A percentile compares a stretch with the other conserved stretches of the same genome.
Conservation (phyloP, 2,329 filamentous ascomycete genomes). For the Pyricularia sp. region DNA sequence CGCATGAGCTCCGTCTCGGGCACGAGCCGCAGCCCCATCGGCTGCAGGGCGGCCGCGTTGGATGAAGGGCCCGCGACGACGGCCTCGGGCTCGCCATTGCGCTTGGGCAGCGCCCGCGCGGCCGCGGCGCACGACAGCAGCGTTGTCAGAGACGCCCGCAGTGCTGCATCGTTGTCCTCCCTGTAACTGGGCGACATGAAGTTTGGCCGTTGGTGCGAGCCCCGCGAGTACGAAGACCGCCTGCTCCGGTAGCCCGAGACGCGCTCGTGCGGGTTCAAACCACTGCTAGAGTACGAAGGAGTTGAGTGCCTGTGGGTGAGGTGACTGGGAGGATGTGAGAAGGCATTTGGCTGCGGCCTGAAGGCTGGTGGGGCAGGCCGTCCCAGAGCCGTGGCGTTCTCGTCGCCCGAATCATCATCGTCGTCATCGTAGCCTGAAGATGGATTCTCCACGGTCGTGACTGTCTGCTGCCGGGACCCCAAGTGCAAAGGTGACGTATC, state of each 20-base stretch:
- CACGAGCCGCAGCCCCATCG: slow-evolving; percentile 45
- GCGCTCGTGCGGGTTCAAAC: slow-evolving; percentile 16
- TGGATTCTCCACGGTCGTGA: slow-evolving; percentile 16
- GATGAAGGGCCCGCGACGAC: slow-evolving; percentile 26
- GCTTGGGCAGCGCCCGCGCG: slow-evolving; percentile 58
- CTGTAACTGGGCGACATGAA: slow-evolving; percentile 64
- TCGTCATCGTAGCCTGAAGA: slow-evolving; percentile 31
- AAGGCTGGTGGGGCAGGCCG: slow-evolving; percentile 42
- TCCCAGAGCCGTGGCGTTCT: slow-evolving; percentile 73
- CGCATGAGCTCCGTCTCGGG: slow-evolving; percentile 46
- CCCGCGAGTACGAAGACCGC: slow-evolving; percentile 3
- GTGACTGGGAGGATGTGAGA: slow-evolving; percentile 63
- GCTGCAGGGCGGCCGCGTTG: slow-evolving; percentile 20
- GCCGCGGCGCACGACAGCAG: slow-evolving; percentile 90
- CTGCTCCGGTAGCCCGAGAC: background rate
- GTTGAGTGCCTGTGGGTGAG: slow-evolving; percentile 28
- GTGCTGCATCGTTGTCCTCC: slow-evolving; percentile 82
- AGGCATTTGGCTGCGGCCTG: slow-evolving; percentile 81
- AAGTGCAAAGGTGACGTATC: slow-evolving; percentile 42
- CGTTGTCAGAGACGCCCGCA: slow-evolving; percentile 87
- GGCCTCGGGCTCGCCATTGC: slow-evolving; percentile 25
- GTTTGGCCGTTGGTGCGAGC: slow-evolving; percentile 29
- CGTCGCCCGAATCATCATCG: slow-evolving; percentile 44
- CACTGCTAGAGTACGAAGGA: background rate
- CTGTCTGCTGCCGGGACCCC: slow-evolving; percentile 16